Conservation (phyloP, 73 alveolate genomes). For the Durusdinium trenchii region DNA sequence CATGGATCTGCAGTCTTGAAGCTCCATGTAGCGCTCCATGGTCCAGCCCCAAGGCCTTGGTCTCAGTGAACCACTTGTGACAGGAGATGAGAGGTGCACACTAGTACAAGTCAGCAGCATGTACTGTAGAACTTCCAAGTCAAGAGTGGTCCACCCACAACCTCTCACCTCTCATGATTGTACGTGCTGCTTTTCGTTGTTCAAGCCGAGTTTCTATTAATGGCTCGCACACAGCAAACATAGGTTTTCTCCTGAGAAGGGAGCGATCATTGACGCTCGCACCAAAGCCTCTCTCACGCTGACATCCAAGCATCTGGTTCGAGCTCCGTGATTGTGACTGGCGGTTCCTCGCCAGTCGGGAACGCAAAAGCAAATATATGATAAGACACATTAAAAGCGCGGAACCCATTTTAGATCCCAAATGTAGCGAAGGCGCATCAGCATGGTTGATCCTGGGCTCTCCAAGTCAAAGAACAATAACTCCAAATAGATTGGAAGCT, state of each 20-base stretch:
- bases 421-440: too few relatives aligned
- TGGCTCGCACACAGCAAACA: conserved; percentile 25
- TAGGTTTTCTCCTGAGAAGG: neutral
- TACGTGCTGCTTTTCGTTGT: neutral
- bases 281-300: neutral
- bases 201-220: conserved; percentile 32
- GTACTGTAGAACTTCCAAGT: neutral
- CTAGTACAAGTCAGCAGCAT: neutral
- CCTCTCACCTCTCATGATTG: neutral
- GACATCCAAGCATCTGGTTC: conserved; percentile 4
- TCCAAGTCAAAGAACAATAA: too few relatives aligned
- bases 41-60: conserved; percentile 30
- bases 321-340: conserved; percentile 14
- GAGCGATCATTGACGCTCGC: neutral
- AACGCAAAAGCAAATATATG: too few relatives aligned
- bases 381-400: too few relatives aligned
- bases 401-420: too few relatives aligned
- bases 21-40: conserved; percentile 7
- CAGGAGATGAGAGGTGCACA: neutral
- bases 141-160: neutral
- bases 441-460: too few relatives aligned
- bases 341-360: neutral
- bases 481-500: too few relatives aligned
- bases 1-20: conserved; percentile 16
- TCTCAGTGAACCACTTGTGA: neutral